phyloP scores from a whole-genome alignment of 1,284 basidiomycete genomes.

The Malassezia equina region DNA sequence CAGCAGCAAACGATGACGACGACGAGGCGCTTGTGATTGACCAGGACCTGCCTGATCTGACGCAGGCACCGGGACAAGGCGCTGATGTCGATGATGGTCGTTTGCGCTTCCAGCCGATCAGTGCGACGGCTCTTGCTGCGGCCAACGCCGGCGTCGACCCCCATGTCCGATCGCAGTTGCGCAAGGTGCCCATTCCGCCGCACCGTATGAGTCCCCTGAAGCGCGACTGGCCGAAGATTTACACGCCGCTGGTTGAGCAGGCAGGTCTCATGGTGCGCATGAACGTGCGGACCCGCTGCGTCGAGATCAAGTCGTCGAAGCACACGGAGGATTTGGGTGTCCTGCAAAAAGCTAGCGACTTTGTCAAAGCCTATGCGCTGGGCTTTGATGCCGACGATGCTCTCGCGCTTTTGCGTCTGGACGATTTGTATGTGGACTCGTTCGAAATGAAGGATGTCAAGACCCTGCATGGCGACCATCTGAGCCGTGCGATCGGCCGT shows the following conservation, averaged over 20 bases:
- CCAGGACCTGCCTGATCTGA: neutral
- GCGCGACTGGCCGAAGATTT: conserved; percentile 94
- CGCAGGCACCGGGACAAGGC: neutral
- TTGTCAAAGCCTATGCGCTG: conserved; percentile 85
- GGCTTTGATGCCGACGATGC: conserved; percentile 82
- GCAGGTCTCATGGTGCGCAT: conserved; percentile 87
- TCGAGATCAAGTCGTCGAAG: conserved; percentile 91
- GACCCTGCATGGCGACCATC: conserved; percentile 89
- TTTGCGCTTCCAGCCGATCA: conserved; percentile 13
- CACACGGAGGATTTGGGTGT: conserved; percentile 57
- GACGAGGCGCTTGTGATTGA: conserved; percentile 15
- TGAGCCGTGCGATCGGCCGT: conserved; percentile 88
- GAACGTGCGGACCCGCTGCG: conserved; percentile 77
- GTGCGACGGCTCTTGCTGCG: conserved; percentile 7
- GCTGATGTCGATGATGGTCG: conserved; percentile 1
- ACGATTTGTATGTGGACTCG: conserved; percentile 93
- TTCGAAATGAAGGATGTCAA: conserved; percentile 98
- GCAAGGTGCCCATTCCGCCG: conserved; percentile 71
- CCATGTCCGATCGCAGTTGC: conserved; percentile 22
- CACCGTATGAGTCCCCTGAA: conserved; percentile 95
- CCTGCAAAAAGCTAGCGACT: conserved; percentile 95
- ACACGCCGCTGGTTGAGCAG: conserved; percentile 89
- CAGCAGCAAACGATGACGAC: neutral
- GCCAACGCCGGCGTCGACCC: conserved; percentile 1
- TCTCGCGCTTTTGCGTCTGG: conserved; percentile 82